Evolutionary conservation across 1,284 basidiomycete genomes (phyloP).

Genomic region (Rhodotorula glutinis): DNA sequence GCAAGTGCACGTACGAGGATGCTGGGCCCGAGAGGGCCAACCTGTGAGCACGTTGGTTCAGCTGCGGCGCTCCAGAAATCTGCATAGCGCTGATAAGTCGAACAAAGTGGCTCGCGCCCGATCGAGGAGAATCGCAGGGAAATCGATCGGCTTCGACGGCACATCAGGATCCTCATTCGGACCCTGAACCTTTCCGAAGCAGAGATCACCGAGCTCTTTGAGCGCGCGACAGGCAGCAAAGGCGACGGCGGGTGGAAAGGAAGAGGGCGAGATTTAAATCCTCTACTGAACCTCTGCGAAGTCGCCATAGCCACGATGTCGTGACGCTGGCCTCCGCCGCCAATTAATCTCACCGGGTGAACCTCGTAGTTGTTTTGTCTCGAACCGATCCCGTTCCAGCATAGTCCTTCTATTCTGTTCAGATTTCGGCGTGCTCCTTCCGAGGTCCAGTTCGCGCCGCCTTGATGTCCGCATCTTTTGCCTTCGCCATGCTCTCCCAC

Average conservation of each 20-base stretch:
- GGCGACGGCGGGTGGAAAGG: too few species aligned
- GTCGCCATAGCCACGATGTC: too few species aligned
- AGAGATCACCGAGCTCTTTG: background rate
- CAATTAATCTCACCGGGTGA: too few species aligned
- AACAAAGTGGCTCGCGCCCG: background rate
- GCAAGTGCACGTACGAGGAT: background rate
- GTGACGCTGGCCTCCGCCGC: too few species aligned
- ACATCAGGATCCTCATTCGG: slow-evolving; percentile 4
- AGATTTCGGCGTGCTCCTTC: slow-evolving; percentile 26
- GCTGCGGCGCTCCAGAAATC: too few species aligned
- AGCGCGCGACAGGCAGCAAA: too few species aligned
- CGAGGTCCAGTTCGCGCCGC: slow-evolving; percentile 3
- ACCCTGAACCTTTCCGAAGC: background rate
- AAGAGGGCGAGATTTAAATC: too few species aligned
- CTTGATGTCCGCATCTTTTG: background rate
- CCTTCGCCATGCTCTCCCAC: slow-evolving; percentile 34
- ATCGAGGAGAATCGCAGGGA: background rate
- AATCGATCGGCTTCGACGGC: background rate
- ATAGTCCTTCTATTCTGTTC: background rate
- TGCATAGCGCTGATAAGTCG: background rate
- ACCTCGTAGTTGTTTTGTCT: too few species aligned
- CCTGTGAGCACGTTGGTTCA: too few species aligned
- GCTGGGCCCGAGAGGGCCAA: background rate
- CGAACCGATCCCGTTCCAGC: too few species aligned
- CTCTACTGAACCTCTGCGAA: background rate